Percentiles rank a stretch among this genome's conserved stretches.
phyloP scores from a whole-genome alignment of 208 protist species.

The Leishmania gerbilli region DNA sequence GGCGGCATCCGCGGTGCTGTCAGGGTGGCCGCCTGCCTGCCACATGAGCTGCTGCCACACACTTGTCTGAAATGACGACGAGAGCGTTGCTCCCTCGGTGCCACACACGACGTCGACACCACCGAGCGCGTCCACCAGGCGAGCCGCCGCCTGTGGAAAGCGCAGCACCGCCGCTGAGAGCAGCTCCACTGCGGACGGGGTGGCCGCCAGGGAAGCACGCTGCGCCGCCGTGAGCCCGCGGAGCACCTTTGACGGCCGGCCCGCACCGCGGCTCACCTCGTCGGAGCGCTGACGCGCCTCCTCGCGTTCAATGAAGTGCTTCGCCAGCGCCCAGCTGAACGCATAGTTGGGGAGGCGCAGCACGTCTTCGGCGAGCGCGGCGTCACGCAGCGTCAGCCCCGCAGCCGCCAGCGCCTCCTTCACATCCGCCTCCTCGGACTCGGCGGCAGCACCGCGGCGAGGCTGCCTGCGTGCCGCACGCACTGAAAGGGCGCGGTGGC shows the following conservation, averaged over 20 bases:
- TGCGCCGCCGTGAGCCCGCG: constrained; percentile 46
- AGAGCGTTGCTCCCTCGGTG: constrained; percentile 15
- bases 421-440: constrained; percentile 1
- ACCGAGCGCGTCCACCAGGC: constrained; percentile 58
- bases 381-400: neutral
- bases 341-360: constrained; percentile 65
- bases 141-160: constrained; percentile 60
- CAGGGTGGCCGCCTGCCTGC: constrained; percentile 3
- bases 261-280: neutral
- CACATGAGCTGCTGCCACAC: constrained; percentile 2
- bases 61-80: constrained; percentile 11
- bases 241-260: constrained; percentile 55
- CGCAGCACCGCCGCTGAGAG: constrained; percentile 49
- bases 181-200: constrained; percentile 46
- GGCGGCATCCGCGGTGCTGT: constrained; percentile 4
- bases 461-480: neutral
- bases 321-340: constrained; percentile 80
- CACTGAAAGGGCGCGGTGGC: constrained; percentile 16
- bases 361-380: constrained; percentile 30
- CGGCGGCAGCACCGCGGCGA: neutral
- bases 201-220: constrained; percentile 29
- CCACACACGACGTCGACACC: constrained; percentile 34
- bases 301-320: constrained; percentile 73
- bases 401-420: constrained; percentile 9
- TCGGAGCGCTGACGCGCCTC: constrained; percentile 15